Base-by-base conservation (phyloP, 2,329 filamentous ascomycete genomes). In the Coleophoma eucalyptorum region DNA sequence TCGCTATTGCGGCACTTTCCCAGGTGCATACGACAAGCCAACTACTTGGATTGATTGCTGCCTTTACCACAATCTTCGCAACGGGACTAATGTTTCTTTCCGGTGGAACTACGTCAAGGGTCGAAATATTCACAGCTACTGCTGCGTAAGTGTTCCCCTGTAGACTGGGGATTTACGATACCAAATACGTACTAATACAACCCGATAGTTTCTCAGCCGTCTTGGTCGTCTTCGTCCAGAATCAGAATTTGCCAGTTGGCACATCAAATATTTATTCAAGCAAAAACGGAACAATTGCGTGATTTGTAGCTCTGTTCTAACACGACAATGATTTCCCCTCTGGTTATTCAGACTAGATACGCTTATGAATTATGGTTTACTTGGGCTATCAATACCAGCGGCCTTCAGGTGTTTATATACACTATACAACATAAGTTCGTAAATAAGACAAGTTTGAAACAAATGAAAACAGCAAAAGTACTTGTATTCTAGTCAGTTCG, bases 91-190 rank as follows among this genome's bases (percentile, higher is more conserved):
- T 57, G 50, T 46, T 51, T n/a, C 46, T 60, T 15, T 52, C 52
- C 2, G 31, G 49, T 44, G 38, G 49, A 5, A 35, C 44, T n/a
- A 55, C 49, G 8, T 52, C 55, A 2, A 50, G 57, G 37, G 50
- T 56, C 5, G 52, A 61, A 8, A 60, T 60, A 10, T 61, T 60
- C 21, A 57, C 54, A 26, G 58, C 58, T 31, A 61, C 58, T 19
- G 56, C 58, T 19, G 57, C 56, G 57, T 61, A 53, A 58, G 58
- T 57, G 15, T 15, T 26, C 26, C 26, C 3, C 33, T 8, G 1
- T 12, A 4, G 43, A 21, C 8, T 5, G 7, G 33, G 4, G 38
- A 16, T 3, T 3, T 19, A 11, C 38, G n/a, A 10, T 7, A 40
- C 3, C 5, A 40, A 26, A 6, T 26, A 26, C 4, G 4, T 7